Percentiles rank a stretch among this genome's conserved stretches.
phyloP scores from a whole-genome alignment of 2,329 filamentous ascomycete species.

The Cladophialophora bantiana region DNA sequence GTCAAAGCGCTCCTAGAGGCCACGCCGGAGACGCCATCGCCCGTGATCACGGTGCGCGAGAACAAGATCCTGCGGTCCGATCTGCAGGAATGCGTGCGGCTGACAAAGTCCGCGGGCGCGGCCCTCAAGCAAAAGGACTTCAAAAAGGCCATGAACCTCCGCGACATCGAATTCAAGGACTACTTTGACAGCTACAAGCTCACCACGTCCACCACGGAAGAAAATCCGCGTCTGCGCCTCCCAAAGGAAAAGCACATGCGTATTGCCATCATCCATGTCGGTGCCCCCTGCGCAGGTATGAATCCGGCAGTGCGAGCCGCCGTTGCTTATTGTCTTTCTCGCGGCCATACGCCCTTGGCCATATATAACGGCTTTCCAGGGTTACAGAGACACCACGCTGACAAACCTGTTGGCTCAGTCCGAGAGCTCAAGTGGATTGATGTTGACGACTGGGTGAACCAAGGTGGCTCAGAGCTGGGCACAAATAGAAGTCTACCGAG shows the following conservation, averaged over 20 bases:
- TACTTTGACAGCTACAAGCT: constrained; percentile 90
- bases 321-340: constrained; percentile 87
- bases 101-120: constrained; percentile 82
- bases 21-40: constrained; percentile 85
- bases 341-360: constrained; percentile 87
- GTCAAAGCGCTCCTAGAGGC: constrained; percentile 93
- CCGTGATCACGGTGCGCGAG: constrained; percentile 94
- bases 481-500: constrained; percentile 92
- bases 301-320: constrained; percentile 94
- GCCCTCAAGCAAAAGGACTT: constrained; percentile 88
- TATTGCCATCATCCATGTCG: constrained; percentile 95
- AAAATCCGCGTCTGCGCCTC: constrained; percentile 72
- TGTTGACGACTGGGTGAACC: constrained; percentile 93
- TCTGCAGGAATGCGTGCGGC: constrained; percentile 83
- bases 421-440: constrained; percentile 90
- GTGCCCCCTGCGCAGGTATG: constrained; percentile 96
- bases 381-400: constrained; percentile 85
- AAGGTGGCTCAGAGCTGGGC: constrained; percentile 95
- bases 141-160: constrained; percentile 81
- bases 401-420: constrained; percentile 81
- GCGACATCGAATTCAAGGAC: constrained; percentile 92
- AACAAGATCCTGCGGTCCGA: constrained; percentile 95
- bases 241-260: constrained; percentile 82
- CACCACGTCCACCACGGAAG: constrained; percentile 74
- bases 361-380: constrained; percentile 98